Conservation (phyloP, 2,329 filamentous ascomycete species). For the Colletotrichum horii region DNA sequence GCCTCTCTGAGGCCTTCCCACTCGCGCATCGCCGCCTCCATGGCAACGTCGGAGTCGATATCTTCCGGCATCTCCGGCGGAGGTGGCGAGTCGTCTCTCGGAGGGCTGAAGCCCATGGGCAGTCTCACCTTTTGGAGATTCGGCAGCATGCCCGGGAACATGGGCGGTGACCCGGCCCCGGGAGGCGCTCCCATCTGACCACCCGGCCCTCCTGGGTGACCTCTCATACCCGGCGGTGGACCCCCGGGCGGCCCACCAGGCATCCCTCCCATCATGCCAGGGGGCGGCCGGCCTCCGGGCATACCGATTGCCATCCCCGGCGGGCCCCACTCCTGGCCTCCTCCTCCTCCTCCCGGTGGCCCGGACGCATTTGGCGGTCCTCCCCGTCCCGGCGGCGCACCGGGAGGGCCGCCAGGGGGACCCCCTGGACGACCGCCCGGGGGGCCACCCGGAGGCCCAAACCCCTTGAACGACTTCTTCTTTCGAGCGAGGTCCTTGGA, state of each 20-base stretch:
- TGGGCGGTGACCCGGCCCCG: conserved; percentile 43
- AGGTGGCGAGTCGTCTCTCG: conserved; percentile 45
- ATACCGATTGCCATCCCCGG: conserved; percentile 3
- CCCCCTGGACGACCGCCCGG: conserved; percentile 54
- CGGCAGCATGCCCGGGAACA: conserved; percentile 63
- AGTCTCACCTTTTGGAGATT: conserved; percentile 53
- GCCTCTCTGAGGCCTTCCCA: conserved; percentile 78
- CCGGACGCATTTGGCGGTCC: conserved; percentile 30
- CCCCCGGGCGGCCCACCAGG: not conserved
- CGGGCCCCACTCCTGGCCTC: not conserved
- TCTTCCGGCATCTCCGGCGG: conserved; percentile 52
- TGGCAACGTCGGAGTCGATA: conserved; percentile 66
- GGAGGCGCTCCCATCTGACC: conserved; percentile 13
- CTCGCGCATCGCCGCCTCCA: conserved; percentile 74
- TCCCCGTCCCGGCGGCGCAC: conserved; percentile 25
- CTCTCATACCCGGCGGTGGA: not conserved
- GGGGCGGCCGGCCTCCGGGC: not conserved
- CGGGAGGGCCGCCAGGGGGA: conserved; percentile 47
- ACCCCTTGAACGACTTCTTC: conserved; percentile 65
- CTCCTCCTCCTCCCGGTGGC: not conserved
- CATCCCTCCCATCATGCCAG: conserved; percentile 2
- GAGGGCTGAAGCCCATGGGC: conserved; percentile 61
- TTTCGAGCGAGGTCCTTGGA: conserved; percentile 81
- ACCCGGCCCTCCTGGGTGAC: conserved; percentile 11
- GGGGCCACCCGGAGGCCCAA: conserved; percentile 41